Base-by-base conservation (phyloP, 805 yeast species). In the Cyberlindnera veronae region DNA sequence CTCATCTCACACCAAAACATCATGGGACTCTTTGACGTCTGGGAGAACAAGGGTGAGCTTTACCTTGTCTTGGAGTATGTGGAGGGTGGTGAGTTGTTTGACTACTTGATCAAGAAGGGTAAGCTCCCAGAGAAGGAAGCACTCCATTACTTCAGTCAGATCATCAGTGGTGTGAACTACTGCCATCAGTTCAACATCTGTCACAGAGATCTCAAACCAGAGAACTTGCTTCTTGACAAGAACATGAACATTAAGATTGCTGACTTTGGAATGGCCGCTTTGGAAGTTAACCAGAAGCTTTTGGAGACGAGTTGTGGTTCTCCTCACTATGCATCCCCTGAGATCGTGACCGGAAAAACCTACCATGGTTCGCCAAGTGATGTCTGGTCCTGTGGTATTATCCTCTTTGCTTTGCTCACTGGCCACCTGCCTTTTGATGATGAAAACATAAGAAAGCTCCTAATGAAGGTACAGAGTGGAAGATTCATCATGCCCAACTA, bases 191-290 rank as follows among this genome's bases (percentile, higher is more conserved):
- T 86, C 59, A 86, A 86, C 60, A 86, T 87, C 53, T 88, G 95
- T 45, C 95, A 87, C 61, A 79, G 95, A 46, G 95, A 87, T 60
- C 70, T 87, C 54, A 84, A 84, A 57, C 95, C 95, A 3, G 95
- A 84, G 58, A 84, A 84, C 64, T 64, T 84, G 52, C 63, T 84
- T 31, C 68, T 90, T 31, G 98, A 90, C 66, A 81, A 82, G 58
- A 75, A 87, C 60, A 77, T 81, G 48, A 89, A 88, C 62, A 90
- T 93, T 61, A 93, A 93, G 62, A 88, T 93, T 50, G 99, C 99
- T 9, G 99, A 93, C 64, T 93, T 93, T 61, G 99, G 99, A 24
- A 93, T 93, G 99, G 99, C 99, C 14, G 98, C 99, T 6, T 68
- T 93, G 33, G 98, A 93, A 61, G 77, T 87, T 22, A 76, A 76